phyloP scores from a whole-genome alignment of 495 filamentous ascomycete species.

The Aspergillus ellipticus region DNA sequence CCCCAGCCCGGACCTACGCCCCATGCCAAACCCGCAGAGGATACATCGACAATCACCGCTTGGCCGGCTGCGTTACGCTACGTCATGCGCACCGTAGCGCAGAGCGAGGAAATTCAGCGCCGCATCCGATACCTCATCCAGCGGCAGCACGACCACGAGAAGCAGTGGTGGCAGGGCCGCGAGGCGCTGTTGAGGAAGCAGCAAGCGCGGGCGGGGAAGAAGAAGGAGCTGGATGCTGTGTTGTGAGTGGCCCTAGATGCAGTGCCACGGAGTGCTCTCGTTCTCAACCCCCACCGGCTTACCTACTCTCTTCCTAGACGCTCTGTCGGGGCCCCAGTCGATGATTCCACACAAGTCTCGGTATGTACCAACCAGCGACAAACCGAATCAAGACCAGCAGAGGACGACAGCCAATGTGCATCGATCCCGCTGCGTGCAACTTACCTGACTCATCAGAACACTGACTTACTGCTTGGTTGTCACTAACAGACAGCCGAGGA shows the following conservation, averaged over 20 bases:
- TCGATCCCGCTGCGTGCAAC: neutral
- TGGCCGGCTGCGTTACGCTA: constrained; percentile 61
- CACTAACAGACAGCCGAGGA: constrained; percentile 36
- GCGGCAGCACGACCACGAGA: constrained; percentile 61
- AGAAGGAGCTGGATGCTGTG: constrained; percentile 51
- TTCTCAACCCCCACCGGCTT: too few species aligned
- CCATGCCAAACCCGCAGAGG: constrained; percentile 12
- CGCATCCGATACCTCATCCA: constrained; percentile 54
- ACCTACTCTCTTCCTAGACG: constrained; percentile 21
- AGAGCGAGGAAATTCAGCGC: constrained; percentile 42
- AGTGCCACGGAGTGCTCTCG: too few species aligned
- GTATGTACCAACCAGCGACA: constrained; percentile 21
- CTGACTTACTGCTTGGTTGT: neutral
- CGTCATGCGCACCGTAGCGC: constrained; percentile 55
- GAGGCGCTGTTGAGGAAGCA: constrained; percentile 52
- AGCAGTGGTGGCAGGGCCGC: constrained; percentile 58
- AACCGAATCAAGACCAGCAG: neutral
- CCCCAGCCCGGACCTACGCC: constrained; percentile 11
- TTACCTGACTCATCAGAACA: neutral
- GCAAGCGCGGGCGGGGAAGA: constrained; percentile 42
- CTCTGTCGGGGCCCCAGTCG: constrained; percentile 39
- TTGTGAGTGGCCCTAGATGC: constrained; percentile 25
- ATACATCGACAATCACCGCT: constrained; percentile 60
- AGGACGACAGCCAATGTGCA: neutral
- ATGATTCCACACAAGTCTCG: constrained; percentile 29